Base-by-base conservation (phyloP, 495 filamentous ascomycete species). In the Sordaria brevicollis region DNA sequence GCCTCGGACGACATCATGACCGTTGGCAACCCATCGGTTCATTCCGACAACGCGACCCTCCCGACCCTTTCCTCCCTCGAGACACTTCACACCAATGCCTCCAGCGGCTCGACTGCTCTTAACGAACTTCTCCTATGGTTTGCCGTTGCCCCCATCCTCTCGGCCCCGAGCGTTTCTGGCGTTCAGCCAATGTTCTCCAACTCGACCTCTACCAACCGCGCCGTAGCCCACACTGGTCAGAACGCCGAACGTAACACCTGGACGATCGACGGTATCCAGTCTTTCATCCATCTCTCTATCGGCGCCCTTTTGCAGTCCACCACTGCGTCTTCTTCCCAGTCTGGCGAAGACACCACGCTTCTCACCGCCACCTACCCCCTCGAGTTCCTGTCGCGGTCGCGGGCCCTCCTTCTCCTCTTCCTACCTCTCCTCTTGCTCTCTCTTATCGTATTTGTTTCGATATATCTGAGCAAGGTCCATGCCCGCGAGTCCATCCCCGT, bases 91-190 rank as follows among this genome's bases (percentile, higher is more conserved):
- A 11, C 69, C 68, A 71, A 41, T 68, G 6, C 67, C 9, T 54
- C 69, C 13, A 65, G 69, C 33, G 13, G 67, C 34, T 39, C 6
- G 2, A 73, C 75, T 5, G 41, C 38, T 10, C 70, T 76, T 68
- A 79, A 79, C 67, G 77, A 79, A 37, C 68, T 77, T 35, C 72
- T 77, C 36, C 73, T 77, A 36, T 79, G 77, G 77, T 74, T 79
- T 62, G 70, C 77, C 68, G 69, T 73, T 37, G 69, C 77, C 21
- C 76, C 77, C 5, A 49, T 76, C 29, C 41, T 79, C 10, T 39
- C 70, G 31, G 69, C 71, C 13, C 17, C 65, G 70, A 72, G 71
- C 43, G 70, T 77, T 6, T 74, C 75, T 39, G 77, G 75, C 25
- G 70, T 68, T 4, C 77, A 79, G 19, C 76, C 77, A 65, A 72